Evolutionary conservation across 2,329 filamentous ascomycete genomes (phyloP).

Genomic region (Mycosphaerella arachidis): DNA sequence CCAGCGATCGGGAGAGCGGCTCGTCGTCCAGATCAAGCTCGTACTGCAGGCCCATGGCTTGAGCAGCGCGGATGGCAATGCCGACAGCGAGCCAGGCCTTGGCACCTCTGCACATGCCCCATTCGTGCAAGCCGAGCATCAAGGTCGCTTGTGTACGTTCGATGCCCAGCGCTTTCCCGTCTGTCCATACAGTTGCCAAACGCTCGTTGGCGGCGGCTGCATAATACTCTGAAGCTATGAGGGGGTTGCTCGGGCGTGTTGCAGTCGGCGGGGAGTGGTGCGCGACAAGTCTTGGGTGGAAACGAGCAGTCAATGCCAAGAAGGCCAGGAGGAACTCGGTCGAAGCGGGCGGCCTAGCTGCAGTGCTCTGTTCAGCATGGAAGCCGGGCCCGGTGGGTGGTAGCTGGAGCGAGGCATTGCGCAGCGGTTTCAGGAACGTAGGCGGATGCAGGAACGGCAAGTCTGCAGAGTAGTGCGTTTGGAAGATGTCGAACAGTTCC

Average conservation of each 20-base stretch:
- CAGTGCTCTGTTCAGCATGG: not conserved
- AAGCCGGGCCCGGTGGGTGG: slow-evolving; percentile 25
- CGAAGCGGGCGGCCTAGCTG: slow-evolving; percentile 46
- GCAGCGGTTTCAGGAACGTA: slow-evolving; percentile 52
- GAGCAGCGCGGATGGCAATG: slow-evolving; percentile 56
- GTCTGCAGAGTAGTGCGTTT: slow-evolving; percentile 67
- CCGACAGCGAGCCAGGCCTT: slow-evolving; percentile 65
- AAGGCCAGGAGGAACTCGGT: slow-evolving; percentile 60
- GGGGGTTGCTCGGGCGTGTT: slow-evolving; percentile 46
- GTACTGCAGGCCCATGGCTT: slow-evolving; percentile 57
- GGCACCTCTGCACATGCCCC: slow-evolving; percentile 59
- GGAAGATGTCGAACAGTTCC: slow-evolving; percentile 65
- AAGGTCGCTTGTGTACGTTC: slow-evolving; percentile 63
- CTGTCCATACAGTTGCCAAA: slow-evolving; percentile 45
- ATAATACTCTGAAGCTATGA: slow-evolving; percentile 61
- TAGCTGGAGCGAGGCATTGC: slow-evolving; percentile 26
- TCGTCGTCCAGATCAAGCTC: slow-evolving; percentile 44
- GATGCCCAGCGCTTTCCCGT: slow-evolving; percentile 51
- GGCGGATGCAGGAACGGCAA: slow-evolving; percentile 66
- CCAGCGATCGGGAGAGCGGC: slow-evolving; percentile 35
- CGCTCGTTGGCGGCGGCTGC: slow-evolving; percentile 54
- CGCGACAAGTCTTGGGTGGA: slow-evolving; percentile 57
- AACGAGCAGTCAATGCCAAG: slow-evolving; percentile 59
- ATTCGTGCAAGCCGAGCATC: slow-evolving; percentile 69
- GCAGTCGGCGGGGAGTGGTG: slow-evolving; percentile 51